Evolutionary conservation across 116 monocot species (phyloP), one percentile per base, ranked within the genome.

Genomic region (Dioscorea cayenensis): DNA sequence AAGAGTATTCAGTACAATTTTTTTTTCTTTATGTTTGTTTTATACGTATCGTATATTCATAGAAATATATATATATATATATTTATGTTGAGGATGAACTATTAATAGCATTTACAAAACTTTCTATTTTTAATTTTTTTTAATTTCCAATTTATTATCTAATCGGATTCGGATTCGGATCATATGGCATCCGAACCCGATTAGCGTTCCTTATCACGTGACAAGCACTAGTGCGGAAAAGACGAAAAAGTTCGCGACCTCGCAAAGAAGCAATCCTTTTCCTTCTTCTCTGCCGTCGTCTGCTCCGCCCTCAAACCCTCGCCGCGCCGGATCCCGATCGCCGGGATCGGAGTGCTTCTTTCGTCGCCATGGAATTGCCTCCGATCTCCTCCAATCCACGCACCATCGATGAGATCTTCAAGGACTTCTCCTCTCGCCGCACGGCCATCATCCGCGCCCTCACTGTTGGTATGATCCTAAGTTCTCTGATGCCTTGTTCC

Each of bases 341-440:
- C 14, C 62, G n/a, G 18, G 49, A 14, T 9, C 64, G 18, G 32
- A 32, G 16, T 16, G 55, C 14, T 55, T n/a, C 55, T n/a, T 5
- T 59, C 65, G n/a, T 48, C 16, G 14, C 69, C 38, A 84, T 84
- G 85, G 85, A 80, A 61, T 73, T 84, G 79, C 49, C 66, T 10
- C 28, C 81, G 28, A 75, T 81, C 65, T 80, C 80, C 69, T 79
- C 84, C 50, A 70, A 73, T 49, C 79, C 84, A 7, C 79, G 84
- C 70, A 76, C 84, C 49, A 79, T 88, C 28, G 88, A 88, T 73
- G 88, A 84, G 52, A 88, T 88, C 67, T 88, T 84, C 81, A 88
- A 77, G 71, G 88, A 88, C 49, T 81, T 67, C 79, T 65, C 76
- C 67, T 72, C 71, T 73, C 84, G 88, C 48, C 76, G 88, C 43